Percentiles rank a stretch among this genome's conserved stretches.
phyloP scores from a whole-genome alignment of 768 basidiomycete genomes.

The Amanita muscaria region DNA sequence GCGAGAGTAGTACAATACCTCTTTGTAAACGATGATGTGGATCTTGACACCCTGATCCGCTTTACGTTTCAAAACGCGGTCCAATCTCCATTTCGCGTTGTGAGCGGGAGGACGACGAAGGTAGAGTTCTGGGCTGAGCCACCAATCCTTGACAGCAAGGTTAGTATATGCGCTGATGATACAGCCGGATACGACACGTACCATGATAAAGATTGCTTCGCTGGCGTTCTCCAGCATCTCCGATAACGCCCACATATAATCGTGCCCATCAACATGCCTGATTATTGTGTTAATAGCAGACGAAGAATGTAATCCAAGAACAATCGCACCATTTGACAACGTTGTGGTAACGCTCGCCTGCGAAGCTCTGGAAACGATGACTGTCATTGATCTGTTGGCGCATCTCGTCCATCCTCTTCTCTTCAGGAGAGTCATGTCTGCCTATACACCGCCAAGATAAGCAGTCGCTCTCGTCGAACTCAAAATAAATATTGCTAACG shows the following conservation, averaged over 20 bases:
- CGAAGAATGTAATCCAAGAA: background rate
- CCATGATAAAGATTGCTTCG: conserved; percentile 84
- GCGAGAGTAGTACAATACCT: conserved; percentile 31
- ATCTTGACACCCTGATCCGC: conserved; percentile 89
- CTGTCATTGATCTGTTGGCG: conserved; percentile 64
- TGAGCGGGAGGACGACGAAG: conserved; percentile 85
- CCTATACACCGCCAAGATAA: conserved; percentile 20
- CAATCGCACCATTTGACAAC: conserved; percentile 66
- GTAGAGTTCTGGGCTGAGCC: conserved; percentile 92
- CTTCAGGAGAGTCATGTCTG: conserved; percentile 71
- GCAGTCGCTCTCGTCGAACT: background rate
- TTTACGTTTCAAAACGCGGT: conserved; percentile 76
- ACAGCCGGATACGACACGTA: conserved; percentile 19
- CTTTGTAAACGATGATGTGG: conserved; percentile 92
- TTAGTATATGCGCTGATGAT: background rate
- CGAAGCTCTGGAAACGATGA: conserved; percentile 87
- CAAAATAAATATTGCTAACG: conserved; percentile 22
- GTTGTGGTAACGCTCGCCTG: conserved; percentile 58
- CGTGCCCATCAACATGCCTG: conserved; percentile 89
- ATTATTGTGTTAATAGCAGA: conserved; percentile 13
- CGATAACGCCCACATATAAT: conserved; percentile 93
- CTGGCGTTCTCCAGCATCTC: conserved; percentile 79
- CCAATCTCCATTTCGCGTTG: conserved; percentile 84
- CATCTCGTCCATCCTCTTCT: conserved; percentile 61
- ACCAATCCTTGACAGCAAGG: conserved; percentile 53